These are phyloP conservation scores for Dichomitus squalens DNA, from an alignment of 1,284 basidiomycete species.

Conservation along the genomic window DNA sequence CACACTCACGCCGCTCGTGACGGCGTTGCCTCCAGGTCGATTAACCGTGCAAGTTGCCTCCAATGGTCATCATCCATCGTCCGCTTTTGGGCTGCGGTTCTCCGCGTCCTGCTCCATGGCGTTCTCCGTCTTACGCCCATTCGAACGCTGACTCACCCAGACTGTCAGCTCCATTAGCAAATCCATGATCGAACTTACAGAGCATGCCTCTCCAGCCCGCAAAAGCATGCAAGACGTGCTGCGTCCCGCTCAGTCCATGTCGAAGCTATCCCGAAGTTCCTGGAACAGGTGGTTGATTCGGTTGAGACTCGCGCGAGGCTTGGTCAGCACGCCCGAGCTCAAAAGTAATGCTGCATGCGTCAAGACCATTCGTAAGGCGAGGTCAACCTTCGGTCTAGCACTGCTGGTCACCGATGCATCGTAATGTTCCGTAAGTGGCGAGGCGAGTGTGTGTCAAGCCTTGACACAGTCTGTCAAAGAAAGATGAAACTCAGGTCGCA, in stretches of 20 bases:
- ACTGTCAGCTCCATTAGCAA: not conserved
- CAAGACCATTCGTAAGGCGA: not conserved
- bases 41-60: slow-evolving; percentile 1
- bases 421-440: too few species aligned
- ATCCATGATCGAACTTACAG: not conserved
- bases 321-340: not conserved
- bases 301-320: not conserved
- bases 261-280: too few species aligned
- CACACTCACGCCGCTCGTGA: not conserved
- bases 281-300: not conserved
- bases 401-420: too few species aligned
- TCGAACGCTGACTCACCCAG: not conserved
- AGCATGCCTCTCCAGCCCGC: not conserved
- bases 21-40: not conserved
- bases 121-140: not conserved
- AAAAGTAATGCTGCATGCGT: not conserved
- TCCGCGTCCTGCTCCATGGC: not conserved
- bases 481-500: too few species aligned
- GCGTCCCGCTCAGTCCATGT: too few species aligned
- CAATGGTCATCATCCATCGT: not conserved
- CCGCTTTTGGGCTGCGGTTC: not conserved
- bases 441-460: too few species aligned
- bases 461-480: too few species aligned
- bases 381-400: too few species aligned
- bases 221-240: not conserved